Base-by-base conservation (phyloP, 1,139 yeast species). In the Yamadazyma triangularis region DNA sequence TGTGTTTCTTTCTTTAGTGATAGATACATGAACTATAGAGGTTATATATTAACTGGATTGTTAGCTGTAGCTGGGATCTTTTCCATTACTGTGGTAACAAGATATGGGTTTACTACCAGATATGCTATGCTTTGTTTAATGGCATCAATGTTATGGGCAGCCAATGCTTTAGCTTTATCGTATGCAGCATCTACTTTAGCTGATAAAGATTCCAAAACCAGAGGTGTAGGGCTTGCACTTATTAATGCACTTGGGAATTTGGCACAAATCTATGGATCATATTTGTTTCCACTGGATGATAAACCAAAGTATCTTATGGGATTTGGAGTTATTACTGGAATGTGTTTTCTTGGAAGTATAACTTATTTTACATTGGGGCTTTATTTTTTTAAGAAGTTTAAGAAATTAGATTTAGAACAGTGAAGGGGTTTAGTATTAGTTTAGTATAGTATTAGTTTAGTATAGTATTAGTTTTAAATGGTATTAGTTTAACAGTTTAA, bases 271-370 rank as follows among this genome's bases (percentile, higher is more conserved):
- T 38, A 38, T 24, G 41, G 40, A 7, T 30, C 39, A 16, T 37
- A 37, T 12, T 35, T 37, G 15, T 37, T 37, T 23, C 40, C 40
- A 5, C 12, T 16, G 9, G 13, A 30, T 8, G 41, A 37, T 23
- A 8, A 15, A 7, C 41, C 41, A 11, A 37, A 35, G 18, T 37
- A 37, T 26, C 23, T 35, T 11, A 38, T 34, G 40, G 42, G 42
- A n/a, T 38, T 38, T 15, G 40, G 41, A 3, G 41, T 38, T 13
- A 38, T 38, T 23, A 38, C 41, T 15, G 40, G 40, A 8, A 38
- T 38, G 41, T 36, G 41, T 26, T 36, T 35, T 21, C 25, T 38
- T 7, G 41, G 39, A 3, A 25, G 14, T 15, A 10, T 28, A 11
- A 30, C 32, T 2, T 35, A 33, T 23, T 13, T 29, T 8, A 12